Percentiles rank a stretch among this genome's conserved stretches.
phyloP scores from a whole-genome alignment of 139 green algal genomes.

The Chlamydomonas eustigma region DNA sequence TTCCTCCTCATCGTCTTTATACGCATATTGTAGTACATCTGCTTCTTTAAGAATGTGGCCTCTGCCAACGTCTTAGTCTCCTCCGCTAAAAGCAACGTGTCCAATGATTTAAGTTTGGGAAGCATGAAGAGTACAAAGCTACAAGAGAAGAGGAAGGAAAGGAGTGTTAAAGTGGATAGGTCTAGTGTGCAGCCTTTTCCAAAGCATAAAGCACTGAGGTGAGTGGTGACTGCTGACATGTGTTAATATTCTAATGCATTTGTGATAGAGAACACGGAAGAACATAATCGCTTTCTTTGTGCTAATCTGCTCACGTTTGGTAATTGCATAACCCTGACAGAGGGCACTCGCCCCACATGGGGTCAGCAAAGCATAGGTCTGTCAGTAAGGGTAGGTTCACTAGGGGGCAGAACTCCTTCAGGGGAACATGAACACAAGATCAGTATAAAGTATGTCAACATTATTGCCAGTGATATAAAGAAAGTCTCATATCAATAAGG shows the following conservation, averaged over 20 bases:
- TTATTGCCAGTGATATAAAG: too few relatives aligned
- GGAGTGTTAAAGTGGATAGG: too few relatives aligned
- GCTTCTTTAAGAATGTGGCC: conserved; percentile 77
- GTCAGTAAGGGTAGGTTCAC: conserved; percentile 42
- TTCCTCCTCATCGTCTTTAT: conserved; percentile 65
- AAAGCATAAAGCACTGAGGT: too few relatives aligned
- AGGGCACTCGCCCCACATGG: conserved; percentile 66
- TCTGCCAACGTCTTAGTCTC: conserved; percentile 67
- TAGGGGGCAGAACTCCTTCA: conserved; percentile 54
- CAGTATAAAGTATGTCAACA: too few relatives aligned
- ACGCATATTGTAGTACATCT: conserved; percentile 88
- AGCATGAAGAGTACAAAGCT: conserved; percentile 46
- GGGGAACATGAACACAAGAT: too few relatives aligned
- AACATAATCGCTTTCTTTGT: background rate
- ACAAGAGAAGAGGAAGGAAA: background rate
- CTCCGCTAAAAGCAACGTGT: conserved; percentile 59
- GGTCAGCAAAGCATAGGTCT: conserved; percentile 73
- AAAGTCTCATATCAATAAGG: too few relatives aligned
- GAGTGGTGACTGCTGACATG: too few relatives aligned
- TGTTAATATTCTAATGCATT: too few relatives aligned
- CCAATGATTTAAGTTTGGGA: conserved; percentile 50
- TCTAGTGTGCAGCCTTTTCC: too few relatives aligned
- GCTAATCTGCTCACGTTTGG: conserved; percentile 45
- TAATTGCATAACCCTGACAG: conserved; percentile 73
- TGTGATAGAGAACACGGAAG: too few relatives aligned